Evolutionary conservation across 2,329 filamentous ascomycete species (phyloP).

Genomic region (Parastagonospora avenae): DNA sequence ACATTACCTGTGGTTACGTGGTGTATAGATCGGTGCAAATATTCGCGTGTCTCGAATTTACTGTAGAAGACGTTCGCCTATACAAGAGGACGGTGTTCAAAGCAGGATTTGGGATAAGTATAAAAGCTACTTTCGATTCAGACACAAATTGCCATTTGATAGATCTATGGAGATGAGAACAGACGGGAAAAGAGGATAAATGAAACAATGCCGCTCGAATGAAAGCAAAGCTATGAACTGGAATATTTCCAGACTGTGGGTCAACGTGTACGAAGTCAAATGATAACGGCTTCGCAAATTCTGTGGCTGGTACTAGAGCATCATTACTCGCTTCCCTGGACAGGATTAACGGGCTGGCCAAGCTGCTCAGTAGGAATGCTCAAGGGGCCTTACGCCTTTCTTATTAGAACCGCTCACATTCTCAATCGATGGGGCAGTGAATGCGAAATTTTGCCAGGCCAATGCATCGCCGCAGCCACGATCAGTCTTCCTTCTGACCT

Average conservation of each 20-base stretch:
- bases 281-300: neutral
- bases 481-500: neutral
- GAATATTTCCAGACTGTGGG: neutral
- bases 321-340: neutral
- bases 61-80: too few species aligned
- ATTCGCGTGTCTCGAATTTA: too few species aligned
- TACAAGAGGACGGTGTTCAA: neutral
- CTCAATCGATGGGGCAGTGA: neutral
- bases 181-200: neutral
- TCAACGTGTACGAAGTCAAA: neutral
- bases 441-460: neutral
- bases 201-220: neutral
- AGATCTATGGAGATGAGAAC: neutral
- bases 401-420: neutral
- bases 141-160: neutral
- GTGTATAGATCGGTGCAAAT: too few species aligned
- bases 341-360: neutral
- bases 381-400: neutral
- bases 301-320: neutral
- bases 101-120: too few species aligned
- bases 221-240: neutral
- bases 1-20: too few species aligned
- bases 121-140: too few species aligned
- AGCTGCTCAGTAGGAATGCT: neutral
- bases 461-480: neutral